Evolutionary conservation across 768 basidiomycete species (phyloP), one percentile per base, ranked within the genome.

Genomic region (Chalciporus piperatus): DNA sequence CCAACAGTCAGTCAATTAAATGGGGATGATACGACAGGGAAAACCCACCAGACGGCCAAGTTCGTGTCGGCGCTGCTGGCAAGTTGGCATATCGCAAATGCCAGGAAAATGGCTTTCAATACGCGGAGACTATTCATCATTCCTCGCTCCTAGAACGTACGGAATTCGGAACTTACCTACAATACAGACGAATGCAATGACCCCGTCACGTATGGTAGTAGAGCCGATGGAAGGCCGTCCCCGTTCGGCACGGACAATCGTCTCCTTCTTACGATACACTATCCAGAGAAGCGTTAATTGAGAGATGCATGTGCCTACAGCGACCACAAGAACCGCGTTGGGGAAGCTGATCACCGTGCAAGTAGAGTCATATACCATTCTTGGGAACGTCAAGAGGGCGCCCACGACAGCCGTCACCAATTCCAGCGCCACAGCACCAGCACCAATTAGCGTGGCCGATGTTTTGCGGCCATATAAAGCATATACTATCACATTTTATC

Each of bases 191-290:
- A 67, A 65, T 8, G 47, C 56, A 2, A 58, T 3, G 2, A 58
- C 4, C 22, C 64, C 59, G 23, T 65, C 64, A 6, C 64, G 57
- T 16, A 65, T 59, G 13, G 65, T 67, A 1, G 63, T 40, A 13
- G 48, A 61, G 9, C 52, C 55, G 20, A 60, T 33, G 7, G 42
- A 46, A 6, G 33, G 10, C 19, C 51, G 40, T 12, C 10, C 7
- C 12, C 22, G 22, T 7, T 22, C 13, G 16, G 19, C 13, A 43
- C 40, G 53, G 20, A 10, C 9, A 16, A 14, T 22, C 7, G 14
- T 44, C 12, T 50, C 17, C 22, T 50, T 55, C 43, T 54, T 59
- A 28, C 50, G 57, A 44, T 39, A 62, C 9, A 53, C 50, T 38
- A 66, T 32, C 54, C 48, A 56, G n/a, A 67, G 5, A 41, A 67